Percentiles rank a stretch among this genome's conserved stretches.
phyloP scores from a whole-genome alignment of 2,329 filamentous ascomycete species.

The Beauveria australis region DNA sequence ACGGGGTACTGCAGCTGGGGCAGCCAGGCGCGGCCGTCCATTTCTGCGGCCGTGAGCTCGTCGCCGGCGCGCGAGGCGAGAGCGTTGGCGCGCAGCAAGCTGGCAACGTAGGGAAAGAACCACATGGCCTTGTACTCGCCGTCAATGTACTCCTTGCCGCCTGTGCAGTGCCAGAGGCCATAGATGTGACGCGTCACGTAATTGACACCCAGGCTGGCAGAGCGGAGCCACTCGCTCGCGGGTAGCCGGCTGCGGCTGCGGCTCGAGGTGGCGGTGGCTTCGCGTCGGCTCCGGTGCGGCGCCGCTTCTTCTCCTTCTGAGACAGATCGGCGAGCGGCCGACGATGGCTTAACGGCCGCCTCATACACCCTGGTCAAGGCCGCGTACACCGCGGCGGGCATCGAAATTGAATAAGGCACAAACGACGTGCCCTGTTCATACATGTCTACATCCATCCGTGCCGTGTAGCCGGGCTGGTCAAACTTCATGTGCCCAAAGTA shows the following conservation, averaged over 20 bases:
- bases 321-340: not conserved
- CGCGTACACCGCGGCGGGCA: constrained; percentile 24
- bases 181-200: constrained; percentile 17
- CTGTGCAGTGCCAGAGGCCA: constrained; percentile 20
- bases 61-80: constrained; percentile 7
- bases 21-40: constrained; percentile 8
- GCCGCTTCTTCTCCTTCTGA: not conserved
- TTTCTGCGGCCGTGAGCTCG: not conserved
- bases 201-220: constrained; percentile 24
- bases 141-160: constrained; percentile 17
- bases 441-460: constrained; percentile 18
- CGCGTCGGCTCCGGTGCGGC: not conserved
- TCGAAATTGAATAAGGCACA: constrained; percentile 22
- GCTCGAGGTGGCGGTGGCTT: not conserved
- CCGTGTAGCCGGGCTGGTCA: constrained; percentile 18
- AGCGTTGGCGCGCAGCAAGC: constrained; percentile 9
- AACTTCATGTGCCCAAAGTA: constrained; percentile 27
- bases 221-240: constrained; percentile 22
- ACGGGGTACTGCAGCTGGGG: constrained; percentile 1
- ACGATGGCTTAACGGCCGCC: constrained; percentile 17
- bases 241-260: constrained; percentile 5
- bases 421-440: constrained; percentile 20
- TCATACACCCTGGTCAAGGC: constrained; percentile 24
- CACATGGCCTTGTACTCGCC: constrained; percentile 15
- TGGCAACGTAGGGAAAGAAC: constrained; percentile 14